Conservation (phyloP, 805 yeast genomes). For the Wickerhamomyces rabaulensis region DNA sequence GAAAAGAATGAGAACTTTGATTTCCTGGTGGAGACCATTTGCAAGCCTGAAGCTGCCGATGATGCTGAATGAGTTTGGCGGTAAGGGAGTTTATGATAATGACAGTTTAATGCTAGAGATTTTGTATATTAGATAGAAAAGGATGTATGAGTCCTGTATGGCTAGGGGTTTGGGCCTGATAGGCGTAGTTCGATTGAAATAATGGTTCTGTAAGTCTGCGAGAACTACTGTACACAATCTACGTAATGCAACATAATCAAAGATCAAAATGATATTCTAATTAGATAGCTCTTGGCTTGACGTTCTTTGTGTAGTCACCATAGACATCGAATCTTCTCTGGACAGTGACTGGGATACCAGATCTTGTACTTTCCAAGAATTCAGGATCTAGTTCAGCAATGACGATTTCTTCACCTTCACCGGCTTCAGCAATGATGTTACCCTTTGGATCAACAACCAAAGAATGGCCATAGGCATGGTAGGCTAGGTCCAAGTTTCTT, state of each 20-base stretch:
- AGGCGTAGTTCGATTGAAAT: too few species aligned
- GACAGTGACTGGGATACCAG: conserved; percentile 55
- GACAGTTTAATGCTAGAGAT: neutral
- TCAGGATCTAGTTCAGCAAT: conserved; percentile 64
- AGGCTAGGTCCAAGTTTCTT: conserved; percentile 56
- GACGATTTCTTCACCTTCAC: conserved; percentile 65
- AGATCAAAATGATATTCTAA: neutral
- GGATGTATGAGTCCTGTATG: too few species aligned
- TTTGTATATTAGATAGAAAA: neutral
- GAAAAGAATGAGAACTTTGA: conserved; percentile 87
- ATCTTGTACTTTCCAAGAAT: conserved; percentile 47
- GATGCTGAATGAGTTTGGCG: conserved; percentile 2
- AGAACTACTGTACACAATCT: too few species aligned
- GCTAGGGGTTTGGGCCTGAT: too few species aligned
- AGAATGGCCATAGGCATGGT: conserved; percentile 66
- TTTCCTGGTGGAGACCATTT: conserved; percentile 64
- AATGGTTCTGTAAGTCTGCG: too few species aligned
- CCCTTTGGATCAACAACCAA: conserved; percentile 62
- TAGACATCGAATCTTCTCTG: conserved; percentile 65
- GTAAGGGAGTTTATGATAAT: neutral
- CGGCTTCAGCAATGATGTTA: conserved; percentile 61
- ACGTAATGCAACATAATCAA: too few species aligned
- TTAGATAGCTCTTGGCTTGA: neutral
- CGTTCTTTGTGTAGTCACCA: neutral
- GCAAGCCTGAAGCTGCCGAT: conserved; percentile 17